Evolutionary conservation across 2,329 filamentous ascomycete genomes (phyloP), one percentile per base, ranked within the genome.

Genomic region (Conoideocrella luteorostrata): DNA sequence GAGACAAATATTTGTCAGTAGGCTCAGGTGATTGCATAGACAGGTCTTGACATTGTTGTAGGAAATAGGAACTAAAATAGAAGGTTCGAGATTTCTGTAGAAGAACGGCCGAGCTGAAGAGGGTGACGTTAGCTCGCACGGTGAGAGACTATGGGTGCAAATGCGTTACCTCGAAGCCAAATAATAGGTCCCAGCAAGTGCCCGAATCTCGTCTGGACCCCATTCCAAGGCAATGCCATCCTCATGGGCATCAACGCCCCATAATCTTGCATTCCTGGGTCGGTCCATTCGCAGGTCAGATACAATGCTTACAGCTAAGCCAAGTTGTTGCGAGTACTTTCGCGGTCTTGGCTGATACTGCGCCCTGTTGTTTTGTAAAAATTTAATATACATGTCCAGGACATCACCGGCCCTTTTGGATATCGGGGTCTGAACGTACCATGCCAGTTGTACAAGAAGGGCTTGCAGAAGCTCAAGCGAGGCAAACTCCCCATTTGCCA

Each of bases 71-170:
- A 0, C 48, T 56, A 15, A 56, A 57, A 23, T 53, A 44, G 23
- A 63, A 54, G 12, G 52, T 50, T 10, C 56, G 58, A 2, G 56
- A 53, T 20, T 63, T 62, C 44, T 62, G 59, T 3, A 63, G 43
- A 1, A 63, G 37, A 3, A 62, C 56, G 4, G 56, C 59, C 1
- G 57, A 56, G 47, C 60, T 40, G 39, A 41, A 20, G 35, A n/a
- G 42, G 37, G 15, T 11, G 18, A 4, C n/a, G n/a, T n/a, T n/a
- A n/a, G n/a, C n/a, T n/a, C n/a, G n/a, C n/a, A n/a, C n/a, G n/a
- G n/a, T n/a, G n/a, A n/a, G n/a, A n/a, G n/a, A n/a, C n/a, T n/a
- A n/a, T n/a, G n/a, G n/a, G n/a, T n/a, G n/a, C n/a, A 29, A 5
- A 5, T 2, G 7, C 9, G 22, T 35, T 48, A 63, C 60, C 58